Conservation (phyloP, 2,329 filamentous ascomycete species). For the Colletotrichum zoysiae region DNA sequence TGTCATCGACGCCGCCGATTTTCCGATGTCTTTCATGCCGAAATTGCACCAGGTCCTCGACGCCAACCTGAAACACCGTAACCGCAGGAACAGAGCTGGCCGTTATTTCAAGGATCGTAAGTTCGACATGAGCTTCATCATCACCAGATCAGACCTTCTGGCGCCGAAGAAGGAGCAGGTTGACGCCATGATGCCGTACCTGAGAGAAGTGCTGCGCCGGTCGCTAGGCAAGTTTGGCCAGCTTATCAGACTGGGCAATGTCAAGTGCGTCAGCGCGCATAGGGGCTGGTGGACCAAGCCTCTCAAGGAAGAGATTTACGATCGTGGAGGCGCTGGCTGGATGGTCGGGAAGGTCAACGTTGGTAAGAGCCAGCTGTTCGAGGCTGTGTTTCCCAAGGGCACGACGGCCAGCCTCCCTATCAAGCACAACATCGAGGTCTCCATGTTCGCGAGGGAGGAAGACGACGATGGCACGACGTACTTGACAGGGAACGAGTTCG, state of each 20-base stretch:
- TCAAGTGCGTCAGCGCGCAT: conserved; percentile 87
- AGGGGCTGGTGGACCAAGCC: conserved; percentile 91
- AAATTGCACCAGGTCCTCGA: conserved; percentile 79
- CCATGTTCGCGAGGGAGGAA: conserved; percentile 39
- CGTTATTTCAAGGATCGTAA: conserved; percentile 76
- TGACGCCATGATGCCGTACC: conserved; percentile 86
- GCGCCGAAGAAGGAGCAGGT: conserved; percentile 87
- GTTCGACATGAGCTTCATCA: conserved; percentile 88
- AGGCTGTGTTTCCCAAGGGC: conserved; percentile 86
- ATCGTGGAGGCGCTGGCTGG: conserved; percentile 89
- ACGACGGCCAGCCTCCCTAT: conserved; percentile 35
- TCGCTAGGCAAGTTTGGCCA: conserved; percentile 76
- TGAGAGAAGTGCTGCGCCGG: conserved; percentile 81
- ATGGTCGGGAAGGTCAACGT: conserved; percentile 99
- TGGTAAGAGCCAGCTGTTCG: conserved; percentile 93
- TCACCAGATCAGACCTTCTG: conserved; percentile 88
- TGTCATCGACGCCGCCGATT: conserved; percentile 93
- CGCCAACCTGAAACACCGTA: conserved; percentile 81
- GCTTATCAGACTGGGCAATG: conserved; percentile 86
- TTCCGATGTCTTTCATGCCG: conserved; percentile 92
- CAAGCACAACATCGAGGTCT: conserved; percentile 29
- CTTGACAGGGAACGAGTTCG: conserved; percentile 20
- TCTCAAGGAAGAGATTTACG: conserved; percentile 87
- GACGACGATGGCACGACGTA: conserved; percentile 26
- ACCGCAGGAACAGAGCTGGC: conserved; percentile 78